Base-by-base conservation (phyloP, 2,329 filamentous ascomycete genomes). In the Alternaria viburni region DNA sequence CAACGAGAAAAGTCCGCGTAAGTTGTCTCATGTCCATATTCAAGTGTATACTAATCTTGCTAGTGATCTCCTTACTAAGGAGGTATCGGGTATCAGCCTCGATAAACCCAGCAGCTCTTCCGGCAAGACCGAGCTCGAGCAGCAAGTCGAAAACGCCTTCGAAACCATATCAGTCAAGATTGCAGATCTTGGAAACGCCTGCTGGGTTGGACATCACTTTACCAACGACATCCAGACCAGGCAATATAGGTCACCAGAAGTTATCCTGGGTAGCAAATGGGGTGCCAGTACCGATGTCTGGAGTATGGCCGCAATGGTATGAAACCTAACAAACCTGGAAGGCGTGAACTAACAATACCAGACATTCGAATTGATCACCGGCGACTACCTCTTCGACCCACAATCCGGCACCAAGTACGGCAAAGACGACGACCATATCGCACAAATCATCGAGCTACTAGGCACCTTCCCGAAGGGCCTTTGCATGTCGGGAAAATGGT, bases 281-380 rank as follows among this genome's bases (percentile, higher is more conserved):
- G 96, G 96, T 70, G 96, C 96, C n/a, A 98, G 95, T 78, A 98
- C 96, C 2, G 96, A 99, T 81, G 92, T 98, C 8, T 99, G 96
- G 96, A 98, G 95, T 82, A 99, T 99, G 96, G 94, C 96, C 62
- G 92, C 92, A 71, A 99, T 99, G 96, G 96, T 98, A 86, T 74
- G 89, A 77, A 25, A 11, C 7, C 15, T 6, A 26, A 1, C 4
- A 11, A 17, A 19, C 8, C 21, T 26, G 19, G 8, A 25, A 41
- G 8, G 47, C 43, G 23, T 3, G 4, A 26, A 46, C 69, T 77
- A 65, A 71, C 59, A 43, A 12, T 9, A 13, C n/a, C 13, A 98
- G 95, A 91, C 95, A 15, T 99, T 99, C 73, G 96, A 99, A 80
- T 85, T 99, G 47, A 98, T 99, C 70, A 99, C 96, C 1, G 96